Evolutionary conservation across 2,329 filamentous ascomycete genomes (phyloP).

Genomic region (Drechslera avenae): DNA sequence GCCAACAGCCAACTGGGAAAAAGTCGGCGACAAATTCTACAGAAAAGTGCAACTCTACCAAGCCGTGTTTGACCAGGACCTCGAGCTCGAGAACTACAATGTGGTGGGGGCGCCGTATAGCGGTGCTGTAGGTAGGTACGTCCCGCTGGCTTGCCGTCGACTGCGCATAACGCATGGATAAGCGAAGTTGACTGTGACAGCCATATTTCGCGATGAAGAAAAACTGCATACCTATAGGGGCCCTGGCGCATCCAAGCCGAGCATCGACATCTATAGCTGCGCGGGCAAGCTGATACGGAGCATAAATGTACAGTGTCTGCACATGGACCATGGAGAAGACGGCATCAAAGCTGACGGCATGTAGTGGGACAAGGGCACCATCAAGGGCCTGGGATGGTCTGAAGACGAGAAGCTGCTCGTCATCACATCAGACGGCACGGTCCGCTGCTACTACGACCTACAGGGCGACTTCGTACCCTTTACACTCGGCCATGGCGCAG

Average conservation of each 20-base stretch:
- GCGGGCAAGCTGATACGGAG: conserved; percentile 85
- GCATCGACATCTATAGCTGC: conserved; percentile 93
- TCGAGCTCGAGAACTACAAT: conserved; percentile 94
- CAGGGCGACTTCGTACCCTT: conserved; percentile 96
- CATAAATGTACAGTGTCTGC: conserved; percentile 62
- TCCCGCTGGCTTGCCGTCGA: conserved; percentile 10
- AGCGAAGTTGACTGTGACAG: conserved; percentile 56
- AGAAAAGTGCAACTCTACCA: conserved; percentile 94
- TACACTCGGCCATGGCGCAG: conserved; percentile 83
- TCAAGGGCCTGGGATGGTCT: conserved; percentile 92
- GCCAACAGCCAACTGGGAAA: conserved; percentile 90
- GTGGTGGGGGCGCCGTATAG: conserved; percentile 91
- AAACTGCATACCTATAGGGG: conserved; percentile 82
- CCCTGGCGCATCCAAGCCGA: conserved; percentile 73
- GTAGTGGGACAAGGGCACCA: conserved; percentile 84
- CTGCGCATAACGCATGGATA: conserved; percentile 1
- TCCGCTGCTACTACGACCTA: conserved; percentile 88
- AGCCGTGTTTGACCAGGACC: conserved; percentile 86
- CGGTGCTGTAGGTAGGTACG: conserved; percentile 79
- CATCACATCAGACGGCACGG: conserved; percentile 85
- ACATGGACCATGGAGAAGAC: neutral
- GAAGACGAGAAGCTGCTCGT: conserved; percentile 92
- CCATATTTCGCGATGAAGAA: conserved; percentile 84
- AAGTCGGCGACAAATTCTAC: conserved; percentile 91
- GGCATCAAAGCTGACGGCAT: conserved; percentile 19